These are phyloP conservation scores for Umbelopsis ramanniana DNA, from an alignment of 192 early-diverging fungal genomes.

Conservation along the genomic window DNA sequence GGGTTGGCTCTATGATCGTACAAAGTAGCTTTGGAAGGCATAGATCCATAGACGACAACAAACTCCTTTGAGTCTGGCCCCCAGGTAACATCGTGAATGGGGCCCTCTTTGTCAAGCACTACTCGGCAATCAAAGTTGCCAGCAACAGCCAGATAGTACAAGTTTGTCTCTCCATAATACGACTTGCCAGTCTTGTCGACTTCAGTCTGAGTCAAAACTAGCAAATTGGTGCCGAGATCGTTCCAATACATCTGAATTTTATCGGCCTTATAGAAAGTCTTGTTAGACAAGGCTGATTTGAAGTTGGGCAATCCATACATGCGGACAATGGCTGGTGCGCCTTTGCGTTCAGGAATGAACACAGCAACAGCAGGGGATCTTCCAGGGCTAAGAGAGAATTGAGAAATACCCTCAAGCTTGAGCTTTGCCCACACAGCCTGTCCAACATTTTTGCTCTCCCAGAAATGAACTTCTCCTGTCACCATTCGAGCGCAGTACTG, in stretches of 20 bases:
- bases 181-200: conserved; percentile 93
- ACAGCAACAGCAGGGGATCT: conserved; percentile 81
- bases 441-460: conserved; percentile 63
- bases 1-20: conserved; percentile 90
- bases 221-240: conserved; percentile 79
- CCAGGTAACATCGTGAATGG: conserved; percentile 97
- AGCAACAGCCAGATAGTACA: conserved; percentile 89
- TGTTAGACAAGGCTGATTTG: conserved; percentile 72
- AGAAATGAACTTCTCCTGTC: conserved; percentile 90
- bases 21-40: conserved; percentile 92
- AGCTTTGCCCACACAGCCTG: conserved; percentile 60
- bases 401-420: conserved; percentile 73
- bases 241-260: conserved; percentile 95
- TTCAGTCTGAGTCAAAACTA: conserved; percentile 94
- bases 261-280: conserved; percentile 97
- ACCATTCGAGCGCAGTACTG: conserved; percentile 83
- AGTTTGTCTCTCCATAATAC: conserved; percentile 96
- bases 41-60: conserved; percentile 92
- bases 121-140: conserved; percentile 95
- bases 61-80: conserved; percentile 96
- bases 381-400: conserved; percentile 91
- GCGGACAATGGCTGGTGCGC: conserved; percentile 82
- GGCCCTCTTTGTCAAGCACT: conserved; percentile 78
- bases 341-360: conserved; percentile 89
- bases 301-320: conserved; percentile 85